These are phyloP conservation scores for Escovopsis weberi DNA, from an alignment of 2,329 filamentous ascomycete species.

Conservation along the genomic window DNA sequence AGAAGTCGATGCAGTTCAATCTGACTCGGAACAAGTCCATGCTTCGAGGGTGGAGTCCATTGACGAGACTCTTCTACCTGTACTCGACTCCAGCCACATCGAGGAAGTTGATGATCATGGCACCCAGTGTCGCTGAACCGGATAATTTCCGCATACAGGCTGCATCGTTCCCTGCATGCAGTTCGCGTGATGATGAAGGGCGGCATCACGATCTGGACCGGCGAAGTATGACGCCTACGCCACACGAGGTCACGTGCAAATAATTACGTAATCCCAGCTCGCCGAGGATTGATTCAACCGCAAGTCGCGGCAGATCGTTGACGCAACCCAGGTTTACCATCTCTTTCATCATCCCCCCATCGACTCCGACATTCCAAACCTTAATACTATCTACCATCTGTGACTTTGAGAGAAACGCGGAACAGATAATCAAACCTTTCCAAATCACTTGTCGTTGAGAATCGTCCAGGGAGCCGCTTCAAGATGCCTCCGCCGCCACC, in stretches of 20 bases:
- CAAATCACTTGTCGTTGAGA: background rate
- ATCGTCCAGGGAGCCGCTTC: background rate
- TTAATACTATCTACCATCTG: background rate
- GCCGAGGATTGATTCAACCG: too few relatives aligned
- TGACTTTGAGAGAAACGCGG: too few relatives aligned
- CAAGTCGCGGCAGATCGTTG: too few relatives aligned
- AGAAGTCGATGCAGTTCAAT: conserved; percentile 92
- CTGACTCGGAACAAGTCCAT: conserved; percentile 71
- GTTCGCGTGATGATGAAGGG: too few relatives aligned
- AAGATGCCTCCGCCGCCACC: conserved; percentile 15
- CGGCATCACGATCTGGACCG: too few relatives aligned
- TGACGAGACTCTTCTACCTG: too few relatives aligned
- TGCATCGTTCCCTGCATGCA: too few relatives aligned
- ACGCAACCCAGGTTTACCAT: too few relatives aligned
- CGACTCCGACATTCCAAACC: background rate
- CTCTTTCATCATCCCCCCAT: background rate
- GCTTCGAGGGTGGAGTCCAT: conserved; percentile 5
- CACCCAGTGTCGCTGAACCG: too few relatives aligned
- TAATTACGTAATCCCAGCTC: background rate
- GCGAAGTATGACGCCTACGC: background rate
- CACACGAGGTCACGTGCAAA: background rate
- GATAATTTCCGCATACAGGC: too few relatives aligned
- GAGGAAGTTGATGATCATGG: too few relatives aligned
- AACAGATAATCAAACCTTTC: background rate
- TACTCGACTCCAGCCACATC: too few relatives aligned